Evolutionary conservation across 257 asterid genomes (phyloP).

Genomic region (Solanum clarkiae): DNA sequence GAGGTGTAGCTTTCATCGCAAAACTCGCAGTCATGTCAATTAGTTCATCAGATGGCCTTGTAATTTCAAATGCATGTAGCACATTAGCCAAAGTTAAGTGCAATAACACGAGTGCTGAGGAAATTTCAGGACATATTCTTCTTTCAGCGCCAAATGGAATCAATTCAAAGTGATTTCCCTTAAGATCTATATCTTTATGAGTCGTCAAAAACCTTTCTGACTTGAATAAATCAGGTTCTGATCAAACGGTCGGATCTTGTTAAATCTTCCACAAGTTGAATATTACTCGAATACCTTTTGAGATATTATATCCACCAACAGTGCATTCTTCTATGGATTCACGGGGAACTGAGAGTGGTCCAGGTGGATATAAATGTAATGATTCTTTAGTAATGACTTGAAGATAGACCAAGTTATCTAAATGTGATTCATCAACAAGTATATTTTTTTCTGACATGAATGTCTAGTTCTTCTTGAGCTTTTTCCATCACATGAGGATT

Average conservation of each 20-base stretch:
- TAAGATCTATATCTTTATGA: slow-evolving; percentile 20
- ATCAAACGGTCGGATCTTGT: slow-evolving; percentile 30
- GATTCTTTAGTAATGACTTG: slow-evolving; percentile 41
- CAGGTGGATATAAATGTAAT: slow-evolving; percentile 20
- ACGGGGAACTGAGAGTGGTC: slow-evolving; percentile 3
- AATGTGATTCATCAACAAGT: slow-evolving; percentile 19
- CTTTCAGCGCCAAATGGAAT: slow-evolving; percentile 40
- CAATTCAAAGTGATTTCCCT: slow-evolving; percentile 20
- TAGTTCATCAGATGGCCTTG: not conserved
- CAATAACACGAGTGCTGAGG: slow-evolving; percentile 1
- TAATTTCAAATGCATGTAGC: slow-evolving; percentile 24
- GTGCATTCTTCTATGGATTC: slow-evolving; percentile 20
- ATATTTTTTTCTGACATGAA: slow-evolving; percentile 18
- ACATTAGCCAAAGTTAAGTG: slow-evolving; percentile 21
- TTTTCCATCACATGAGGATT: slow-evolving; percentile 16
- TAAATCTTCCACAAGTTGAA: slow-evolving; percentile 32
- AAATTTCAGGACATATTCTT: slow-evolving; percentile 24
- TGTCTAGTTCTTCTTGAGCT: slow-evolving; percentile 27
- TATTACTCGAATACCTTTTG: slow-evolving; percentile 21
- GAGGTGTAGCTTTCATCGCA: slow-evolving; percentile 21
- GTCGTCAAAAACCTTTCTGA: slow-evolving; percentile 34
- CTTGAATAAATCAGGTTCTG: slow-evolving; percentile 20
- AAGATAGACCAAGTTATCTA: slow-evolving; percentile 18
- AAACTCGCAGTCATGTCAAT: slow-evolving; percentile 37
- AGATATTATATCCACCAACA: slow-evolving; percentile 29